Percentiles rank a stretch among this genome's conserved stretches.
Conservation (phyloP, 1,139 yeast species). For the Kluyveromyces sp. region DNA sequence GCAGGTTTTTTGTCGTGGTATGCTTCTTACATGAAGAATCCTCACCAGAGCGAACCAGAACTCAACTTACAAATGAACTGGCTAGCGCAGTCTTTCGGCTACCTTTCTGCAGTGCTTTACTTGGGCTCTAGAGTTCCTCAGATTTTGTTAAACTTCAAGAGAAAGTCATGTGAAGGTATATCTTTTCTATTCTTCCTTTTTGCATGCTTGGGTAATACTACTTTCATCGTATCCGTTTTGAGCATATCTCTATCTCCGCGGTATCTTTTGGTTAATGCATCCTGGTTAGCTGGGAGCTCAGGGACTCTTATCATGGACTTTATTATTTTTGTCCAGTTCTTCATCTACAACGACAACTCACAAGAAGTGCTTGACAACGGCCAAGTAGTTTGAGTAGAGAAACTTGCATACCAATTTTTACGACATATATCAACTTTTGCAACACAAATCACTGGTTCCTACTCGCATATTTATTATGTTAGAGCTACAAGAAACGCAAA, state of each 20-base stretch:
- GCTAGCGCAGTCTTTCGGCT: constrained; percentile 82
- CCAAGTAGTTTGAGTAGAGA: not conserved
- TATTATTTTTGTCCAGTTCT: constrained; percentile 79
- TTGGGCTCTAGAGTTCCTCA: constrained; percentile 89
- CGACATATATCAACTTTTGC: too few relatives aligned
- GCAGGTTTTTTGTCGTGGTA: constrained; percentile 89
- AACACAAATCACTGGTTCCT: not conserved
- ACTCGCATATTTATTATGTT: too few relatives aligned
- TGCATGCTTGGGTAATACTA: constrained; percentile 87
- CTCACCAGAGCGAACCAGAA: constrained; percentile 24
- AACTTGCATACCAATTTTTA: too few relatives aligned
- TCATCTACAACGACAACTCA: constrained; percentile 46
- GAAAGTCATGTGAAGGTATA: constrained; percentile 90
- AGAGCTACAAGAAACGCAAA: too few relatives aligned
- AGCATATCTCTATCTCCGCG: constrained; percentile 64
- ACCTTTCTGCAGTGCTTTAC: constrained; percentile 81
- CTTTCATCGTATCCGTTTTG: constrained; percentile 79
- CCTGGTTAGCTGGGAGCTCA: constrained; percentile 88
- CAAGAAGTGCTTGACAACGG: not conserved
- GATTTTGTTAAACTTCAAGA: constrained; percentile 67
- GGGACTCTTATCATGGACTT: constrained; percentile 86
- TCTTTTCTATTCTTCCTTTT: constrained; percentile 85
- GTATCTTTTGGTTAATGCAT: constrained; percentile 71
- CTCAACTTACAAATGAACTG: constrained; percentile 53
- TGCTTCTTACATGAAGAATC: constrained; percentile 45